Conservation (phyloP, 331 rosid genomes). For the Acacia pycnantha region DNA sequence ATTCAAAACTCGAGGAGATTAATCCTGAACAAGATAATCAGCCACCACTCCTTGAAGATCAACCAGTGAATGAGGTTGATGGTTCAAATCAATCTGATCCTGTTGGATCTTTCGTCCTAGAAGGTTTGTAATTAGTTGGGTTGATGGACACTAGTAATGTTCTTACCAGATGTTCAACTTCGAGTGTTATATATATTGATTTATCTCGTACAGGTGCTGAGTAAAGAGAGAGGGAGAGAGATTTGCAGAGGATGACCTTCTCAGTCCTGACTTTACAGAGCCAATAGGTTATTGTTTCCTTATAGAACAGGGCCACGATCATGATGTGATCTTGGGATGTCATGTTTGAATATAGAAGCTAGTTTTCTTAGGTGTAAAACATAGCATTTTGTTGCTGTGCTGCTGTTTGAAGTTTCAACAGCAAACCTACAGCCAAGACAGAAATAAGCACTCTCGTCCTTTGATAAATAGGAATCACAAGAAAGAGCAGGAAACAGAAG, state of each 20-base stretch:
- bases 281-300: conserved; percentile 35
- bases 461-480: background rate
- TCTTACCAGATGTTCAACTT: conserved; percentile 49
- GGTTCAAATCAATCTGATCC: conserved; percentile 46
- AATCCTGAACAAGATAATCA: conserved; percentile 30
- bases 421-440: conserved; percentile 37
- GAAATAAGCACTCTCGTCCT: background rate
- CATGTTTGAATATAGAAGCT: conserved; percentile 21
- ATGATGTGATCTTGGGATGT: conserved; percentile 23
- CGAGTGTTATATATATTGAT: conserved; percentile 43
- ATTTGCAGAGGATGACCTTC: conserved; percentile 60
- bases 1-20: conserved; percentile 36
- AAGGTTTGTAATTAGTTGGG: conserved; percentile 92
- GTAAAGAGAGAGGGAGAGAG: conserved; percentile 46
- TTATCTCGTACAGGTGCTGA: conserved; percentile 87
- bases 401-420: too few relatives aligned
- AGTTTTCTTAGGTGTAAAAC: background rate
- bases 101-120: conserved; percentile 68
- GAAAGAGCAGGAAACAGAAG: conserved; percentile 5
- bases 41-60: conserved; percentile 25
- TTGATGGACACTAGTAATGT: conserved; percentile 61
- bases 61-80: conserved; percentile 39
- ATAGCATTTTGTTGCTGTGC: background rate
- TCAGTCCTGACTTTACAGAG: conserved; percentile 35
- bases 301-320: conserved; percentile 34